These are phyloP conservation scores for Torrubiella hemipterigena DNA, from an alignment of 2,329 filamentous ascomycete genomes.

Conservation along the genomic window DNA sequence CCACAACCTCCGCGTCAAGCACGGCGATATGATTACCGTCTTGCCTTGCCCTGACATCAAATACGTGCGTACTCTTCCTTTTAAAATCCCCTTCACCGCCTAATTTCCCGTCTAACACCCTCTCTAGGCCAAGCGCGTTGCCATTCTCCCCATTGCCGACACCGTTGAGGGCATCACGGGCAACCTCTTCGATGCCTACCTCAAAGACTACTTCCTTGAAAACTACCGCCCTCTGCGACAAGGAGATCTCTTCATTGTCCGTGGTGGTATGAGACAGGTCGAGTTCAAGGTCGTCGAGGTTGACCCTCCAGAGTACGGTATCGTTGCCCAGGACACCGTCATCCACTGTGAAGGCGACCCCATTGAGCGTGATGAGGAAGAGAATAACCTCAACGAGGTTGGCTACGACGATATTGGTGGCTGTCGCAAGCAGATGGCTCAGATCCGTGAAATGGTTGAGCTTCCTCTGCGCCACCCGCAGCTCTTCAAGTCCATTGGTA, in stretches of 20 bases:
- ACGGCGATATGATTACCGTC: conserved; percentile 94
- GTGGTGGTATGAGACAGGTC: conserved; percentile 96
- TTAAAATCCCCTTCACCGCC: background rate
- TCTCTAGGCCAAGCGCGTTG: conserved; percentile 87
- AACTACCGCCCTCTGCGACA: conserved; percentile 95
- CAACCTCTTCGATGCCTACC: conserved; percentile 97
- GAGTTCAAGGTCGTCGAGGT: conserved; percentile 99
- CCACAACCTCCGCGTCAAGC: conserved; percentile 97
- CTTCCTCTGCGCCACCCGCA: conserved; percentile 92
- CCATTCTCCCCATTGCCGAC: conserved; percentile 94
- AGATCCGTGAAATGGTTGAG: conserved; percentile 98
- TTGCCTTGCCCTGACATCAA: conserved; percentile 99
- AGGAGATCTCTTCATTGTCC: conserved; percentile 93
- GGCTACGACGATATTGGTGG: conserved; percentile 99
- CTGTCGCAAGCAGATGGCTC: conserved; percentile 99
- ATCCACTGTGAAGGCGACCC: conserved; percentile 95
- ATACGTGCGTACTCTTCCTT: conserved; percentile 61
- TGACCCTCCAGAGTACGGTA: conserved; percentile 95
- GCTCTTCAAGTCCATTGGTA: conserved; percentile 99
- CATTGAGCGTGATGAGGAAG: conserved; percentile 96
- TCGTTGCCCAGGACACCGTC: conserved; percentile 95
- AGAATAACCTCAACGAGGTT: conserved; percentile 98
- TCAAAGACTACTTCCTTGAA: conserved; percentile 98
- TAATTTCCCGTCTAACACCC: conserved; percentile 13
- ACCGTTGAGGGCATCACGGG: conserved; percentile 96